Evolutionary conservation across 1,284 basidiomycete genomes (phyloP).

Genomic region (Naganishia albida): DNA sequence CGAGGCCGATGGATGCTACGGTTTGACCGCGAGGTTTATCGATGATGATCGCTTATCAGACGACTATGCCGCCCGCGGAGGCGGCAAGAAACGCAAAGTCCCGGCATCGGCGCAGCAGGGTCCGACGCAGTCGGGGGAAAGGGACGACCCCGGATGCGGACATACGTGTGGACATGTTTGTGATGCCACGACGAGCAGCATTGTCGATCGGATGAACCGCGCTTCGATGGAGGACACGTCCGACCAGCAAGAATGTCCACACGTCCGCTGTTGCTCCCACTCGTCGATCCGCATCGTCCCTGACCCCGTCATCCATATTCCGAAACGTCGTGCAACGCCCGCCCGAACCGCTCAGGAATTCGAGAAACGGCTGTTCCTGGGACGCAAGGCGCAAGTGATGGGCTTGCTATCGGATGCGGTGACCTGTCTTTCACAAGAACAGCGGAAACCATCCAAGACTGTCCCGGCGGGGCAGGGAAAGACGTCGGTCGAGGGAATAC

Average conservation of each 20-base stretch:
- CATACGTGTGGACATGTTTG: conserved; percentile 30
- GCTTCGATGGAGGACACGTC: neutral
- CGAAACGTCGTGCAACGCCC: conserved; percentile 20
- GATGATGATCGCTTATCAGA: conserved; percentile 38
- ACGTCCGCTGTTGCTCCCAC: conserved; percentile 16
- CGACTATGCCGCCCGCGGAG: conserved; percentile 38
- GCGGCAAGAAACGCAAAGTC: conserved; percentile 47
- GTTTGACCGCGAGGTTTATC: conserved; percentile 17
- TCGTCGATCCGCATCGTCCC: conserved; percentile 23
- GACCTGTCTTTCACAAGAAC: conserved; percentile 21
- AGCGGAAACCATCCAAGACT: conserved; percentile 6
- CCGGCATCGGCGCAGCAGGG: conserved; percentile 36
- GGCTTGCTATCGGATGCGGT: conserved; percentile 28
- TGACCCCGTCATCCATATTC: conserved; percentile 19
- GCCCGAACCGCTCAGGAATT: conserved; percentile 21
- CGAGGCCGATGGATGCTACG: conserved; percentile 26
- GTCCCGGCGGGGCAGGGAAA: neutral
- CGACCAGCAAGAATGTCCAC: conserved; percentile 20
- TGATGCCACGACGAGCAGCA: conserved; percentile 5
- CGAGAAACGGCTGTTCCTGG: conserved; percentile 24
- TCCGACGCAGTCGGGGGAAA: conserved; percentile 9
- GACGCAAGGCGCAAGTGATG: conserved; percentile 29
- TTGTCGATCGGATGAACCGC: conserved; percentile 2
- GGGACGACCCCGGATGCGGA: conserved; percentile 7
- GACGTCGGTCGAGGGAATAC: neutral